Evolutionary conservation across 305 asterid genomes (phyloP).

Genomic region (Lippia alba): DNA sequence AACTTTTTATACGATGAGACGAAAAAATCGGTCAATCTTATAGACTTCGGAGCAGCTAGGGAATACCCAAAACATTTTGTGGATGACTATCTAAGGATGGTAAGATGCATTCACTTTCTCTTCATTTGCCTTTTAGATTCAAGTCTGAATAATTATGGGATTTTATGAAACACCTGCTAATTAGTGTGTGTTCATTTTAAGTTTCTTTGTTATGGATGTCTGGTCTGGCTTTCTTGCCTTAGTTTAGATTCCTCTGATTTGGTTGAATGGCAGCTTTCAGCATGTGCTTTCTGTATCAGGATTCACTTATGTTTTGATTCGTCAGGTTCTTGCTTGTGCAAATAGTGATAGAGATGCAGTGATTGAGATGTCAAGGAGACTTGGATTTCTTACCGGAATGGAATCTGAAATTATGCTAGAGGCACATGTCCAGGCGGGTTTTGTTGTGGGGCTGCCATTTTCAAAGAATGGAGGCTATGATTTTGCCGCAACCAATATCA

Average conservation of each 20-base stretch:
- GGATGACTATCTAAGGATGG: constrained; percentile 91
- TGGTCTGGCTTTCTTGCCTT: too few species aligned
- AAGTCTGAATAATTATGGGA: too few species aligned
- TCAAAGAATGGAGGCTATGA: constrained; percentile 79
- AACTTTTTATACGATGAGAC: constrained; percentile 79
- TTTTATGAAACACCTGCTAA: too few species aligned
- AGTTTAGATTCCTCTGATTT: too few species aligned
- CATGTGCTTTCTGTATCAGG: neutral
- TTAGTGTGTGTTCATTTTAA: too few species aligned
- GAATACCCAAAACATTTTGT: constrained; percentile 83
- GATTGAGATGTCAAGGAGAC: constrained; percentile 84
- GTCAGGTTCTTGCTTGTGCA: constrained; percentile 91
- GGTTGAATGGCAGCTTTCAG: neutral
- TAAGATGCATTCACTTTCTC: constrained; percentile 40
- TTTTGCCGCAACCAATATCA: constrained; percentile 77
- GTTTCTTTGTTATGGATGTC: too few species aligned
- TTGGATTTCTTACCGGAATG: constrained; percentile 90
- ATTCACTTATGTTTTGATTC: neutral
- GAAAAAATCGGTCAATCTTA: constrained; percentile 71
- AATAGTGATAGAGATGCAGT: constrained; percentile 74
- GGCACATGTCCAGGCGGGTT: constrained; percentile 95
- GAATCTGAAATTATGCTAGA: constrained; percentile 90
- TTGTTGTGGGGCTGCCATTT: constrained; percentile 91
- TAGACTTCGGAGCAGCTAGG: constrained; percentile 97
- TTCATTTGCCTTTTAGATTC: constrained; percentile 12